A percentile compares a stretch with the other conserved stretches of the same genome.
Conservation (phyloP, 129 eudicot species). For the Artemisia tridentata region DNA sequence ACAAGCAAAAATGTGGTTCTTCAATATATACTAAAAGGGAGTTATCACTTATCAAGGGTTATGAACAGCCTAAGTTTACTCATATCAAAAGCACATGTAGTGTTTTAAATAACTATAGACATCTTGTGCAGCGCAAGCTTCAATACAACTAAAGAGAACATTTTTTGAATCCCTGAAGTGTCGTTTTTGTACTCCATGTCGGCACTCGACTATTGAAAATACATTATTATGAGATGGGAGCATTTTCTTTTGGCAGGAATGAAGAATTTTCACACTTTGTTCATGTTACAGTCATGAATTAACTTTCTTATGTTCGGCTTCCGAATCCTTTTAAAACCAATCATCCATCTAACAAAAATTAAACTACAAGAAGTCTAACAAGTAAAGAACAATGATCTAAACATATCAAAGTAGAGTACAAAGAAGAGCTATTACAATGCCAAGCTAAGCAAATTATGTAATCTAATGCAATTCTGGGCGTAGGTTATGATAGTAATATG, state of each 20-base stretch:
- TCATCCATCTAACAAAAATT: too few relatives aligned
- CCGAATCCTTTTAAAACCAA: too few relatives aligned
- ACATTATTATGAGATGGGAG: background rate
- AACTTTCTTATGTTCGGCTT: too few relatives aligned
- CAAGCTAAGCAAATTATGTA: too few relatives aligned
- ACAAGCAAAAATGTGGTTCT: background rate
- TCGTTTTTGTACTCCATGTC: background rate
- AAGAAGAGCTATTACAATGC: too few relatives aligned
- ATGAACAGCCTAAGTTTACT: background rate
- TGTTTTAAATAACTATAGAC: background rate
- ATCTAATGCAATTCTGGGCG: too few relatives aligned
- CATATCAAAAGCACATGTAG: background rate
- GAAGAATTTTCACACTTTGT: too few relatives aligned
- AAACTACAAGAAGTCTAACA: background rate
- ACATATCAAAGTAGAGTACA: background rate
- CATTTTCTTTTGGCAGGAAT: too few relatives aligned
- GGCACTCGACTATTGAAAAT: background rate
- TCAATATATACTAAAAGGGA: background rate
- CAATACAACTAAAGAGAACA: background rate
- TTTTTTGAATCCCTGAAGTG: background rate
- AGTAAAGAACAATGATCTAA: too few relatives aligned
- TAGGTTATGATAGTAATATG: too few relatives aligned
- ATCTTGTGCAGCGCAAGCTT: background rate
- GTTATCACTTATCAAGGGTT: background rate
- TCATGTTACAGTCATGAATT: too few relatives aligned